phyloP scores from a whole-genome alignment of 352 stramenopile genomes.

The Pythium phragmitis region DNA sequence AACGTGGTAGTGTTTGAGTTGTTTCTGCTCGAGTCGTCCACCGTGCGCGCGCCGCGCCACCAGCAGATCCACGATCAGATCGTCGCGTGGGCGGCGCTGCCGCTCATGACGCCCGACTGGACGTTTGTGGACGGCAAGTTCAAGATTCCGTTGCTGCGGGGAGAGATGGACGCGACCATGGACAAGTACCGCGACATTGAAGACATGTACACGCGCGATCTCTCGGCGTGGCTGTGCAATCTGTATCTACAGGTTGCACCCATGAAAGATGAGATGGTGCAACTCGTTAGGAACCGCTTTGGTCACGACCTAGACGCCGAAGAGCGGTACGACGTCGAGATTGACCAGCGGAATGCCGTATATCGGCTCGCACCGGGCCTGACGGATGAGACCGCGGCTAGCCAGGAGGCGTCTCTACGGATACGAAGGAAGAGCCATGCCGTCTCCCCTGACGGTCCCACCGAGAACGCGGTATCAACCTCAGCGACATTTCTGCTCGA shows the following conservation, averaged over 20 bases:
- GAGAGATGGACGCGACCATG: conserved; percentile 82
- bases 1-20: conserved; percentile 60
- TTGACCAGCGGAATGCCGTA: conserved; percentile 46
- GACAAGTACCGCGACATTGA: conserved; percentile 76
- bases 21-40: conserved; percentile 24
- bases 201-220: conserved; percentile 55
- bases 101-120: conserved; percentile 65
- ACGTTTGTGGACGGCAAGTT: conserved; percentile 72
- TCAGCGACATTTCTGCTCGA: conserved; percentile 12
- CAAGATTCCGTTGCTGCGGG: conserved; percentile 79
- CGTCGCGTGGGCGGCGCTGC: conserved; percentile 84
- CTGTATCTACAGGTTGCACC: conserved; percentile 82
- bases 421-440: conserved; percentile 20
- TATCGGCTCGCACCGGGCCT: conserved; percentile 24
- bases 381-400: background rate
- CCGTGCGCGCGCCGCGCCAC: background rate
- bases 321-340: conserved; percentile 43
- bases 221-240: conserved; percentile 89
- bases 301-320: background rate
- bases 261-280: conserved; percentile 33
- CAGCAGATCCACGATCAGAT: conserved; percentile 52
- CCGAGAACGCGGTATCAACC: background rate
- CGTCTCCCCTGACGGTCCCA: background rate
- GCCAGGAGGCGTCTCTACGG: background rate
- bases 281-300: conserved; percentile 10